Evolutionary conservation across 1,139 yeast species (phyloP).

Genomic region (Arxiozyma slooffiae): DNA sequence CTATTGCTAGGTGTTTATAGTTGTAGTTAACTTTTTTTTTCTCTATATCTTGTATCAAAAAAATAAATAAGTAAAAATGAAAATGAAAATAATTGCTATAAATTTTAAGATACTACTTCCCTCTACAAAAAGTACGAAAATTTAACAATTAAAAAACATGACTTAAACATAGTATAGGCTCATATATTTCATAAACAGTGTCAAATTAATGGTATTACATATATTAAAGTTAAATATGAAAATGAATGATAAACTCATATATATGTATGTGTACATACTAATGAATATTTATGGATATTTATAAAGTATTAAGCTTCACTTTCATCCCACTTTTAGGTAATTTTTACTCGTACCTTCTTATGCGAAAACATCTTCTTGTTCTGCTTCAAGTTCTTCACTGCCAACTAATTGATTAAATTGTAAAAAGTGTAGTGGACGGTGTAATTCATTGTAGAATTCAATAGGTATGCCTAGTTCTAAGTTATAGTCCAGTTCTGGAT

Average conservation of each 20-base stretch:
- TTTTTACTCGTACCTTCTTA: conserved; percentile 19
- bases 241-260: not conserved
- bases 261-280: not conserved
- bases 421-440: conserved; percentile 80
- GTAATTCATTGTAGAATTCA: conserved; percentile 73
- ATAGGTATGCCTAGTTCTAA: conserved; percentile 72
- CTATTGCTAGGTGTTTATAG: not conserved
- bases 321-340: not conserved
- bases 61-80: not conserved
- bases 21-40: not conserved
- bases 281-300: too few species aligned
- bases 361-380: conserved; percentile 63
- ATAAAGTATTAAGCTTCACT: not conserved
- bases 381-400: conserved; percentile 51
- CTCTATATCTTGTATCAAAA: not conserved
- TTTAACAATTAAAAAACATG: too few species aligned
- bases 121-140: not conserved
- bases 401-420: conserved; percentile 58
- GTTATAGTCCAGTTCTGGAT: conserved; percentile 46
- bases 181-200: too few species aligned
- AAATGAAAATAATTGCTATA: not conserved
- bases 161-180: not conserved
- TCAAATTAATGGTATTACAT: too few species aligned
- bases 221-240: too few species aligned
- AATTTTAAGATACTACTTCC: too few species aligned